A percentile compares a stretch with the other conserved stretches of the same genome.
phyloP scores from a whole-genome alignment of 805 yeast genomes.

The Kurtzmaniella fragi region DNA sequence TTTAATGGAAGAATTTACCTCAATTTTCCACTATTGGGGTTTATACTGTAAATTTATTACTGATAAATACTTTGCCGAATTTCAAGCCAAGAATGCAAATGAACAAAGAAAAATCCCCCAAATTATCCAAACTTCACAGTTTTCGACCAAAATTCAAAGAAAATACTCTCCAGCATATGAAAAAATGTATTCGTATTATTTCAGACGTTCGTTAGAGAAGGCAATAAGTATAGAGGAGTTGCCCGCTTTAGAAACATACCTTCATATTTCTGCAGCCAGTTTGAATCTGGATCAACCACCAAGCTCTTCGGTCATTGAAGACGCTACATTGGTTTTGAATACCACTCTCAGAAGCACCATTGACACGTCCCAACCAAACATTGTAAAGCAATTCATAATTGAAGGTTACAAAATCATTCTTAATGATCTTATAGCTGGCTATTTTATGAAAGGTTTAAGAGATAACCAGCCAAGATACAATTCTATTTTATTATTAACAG shows the following conservation, averaged over 20 bases:
- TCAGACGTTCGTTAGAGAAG: constrained; percentile 75
- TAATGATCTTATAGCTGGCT: constrained; percentile 56
- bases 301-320: constrained; percentile 82
- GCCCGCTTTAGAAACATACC: constrained; percentile 45
- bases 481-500: constrained; percentile 18
- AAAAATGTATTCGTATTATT: constrained; percentile 55
- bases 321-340: constrained; percentile 68
- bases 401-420: constrained; percentile 58
- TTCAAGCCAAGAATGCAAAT: neutral
- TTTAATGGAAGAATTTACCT: constrained; percentile 62
- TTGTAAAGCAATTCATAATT: constrained; percentile 50
- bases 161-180: constrained; percentile 62
- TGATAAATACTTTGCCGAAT: constrained; percentile 50
- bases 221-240: constrained; percentile 76
- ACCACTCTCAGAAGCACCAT: constrained; percentile 60
- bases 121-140: constrained; percentile 49
- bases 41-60: constrained; percentile 70
- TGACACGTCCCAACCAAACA: constrained; percentile 62
- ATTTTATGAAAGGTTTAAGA: constrained; percentile 26
- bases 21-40: constrained; percentile 82
- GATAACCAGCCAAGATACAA: constrained; percentile 40
- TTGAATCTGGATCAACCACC: constrained; percentile 55
- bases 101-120: constrained; percentile 40
- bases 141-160: constrained; percentile 49
- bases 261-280: constrained; percentile 8